phyloP scores from a whole-genome alignment of 352 stramenopile genomes.

The Globisporangium echinulatum region DNA sequence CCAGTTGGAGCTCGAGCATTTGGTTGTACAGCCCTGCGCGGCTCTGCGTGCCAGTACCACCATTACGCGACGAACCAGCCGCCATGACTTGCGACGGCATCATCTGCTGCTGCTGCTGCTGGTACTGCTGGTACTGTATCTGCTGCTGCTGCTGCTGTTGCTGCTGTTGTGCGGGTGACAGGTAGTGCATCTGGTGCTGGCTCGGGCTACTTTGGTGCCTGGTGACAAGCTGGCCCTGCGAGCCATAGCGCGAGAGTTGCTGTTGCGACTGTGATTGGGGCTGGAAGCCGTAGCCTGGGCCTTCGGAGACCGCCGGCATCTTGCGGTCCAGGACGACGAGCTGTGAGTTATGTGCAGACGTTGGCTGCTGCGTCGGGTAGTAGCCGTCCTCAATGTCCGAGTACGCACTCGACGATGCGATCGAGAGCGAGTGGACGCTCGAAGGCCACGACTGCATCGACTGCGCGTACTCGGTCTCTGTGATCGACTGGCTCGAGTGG shows the following conservation, averaged over 20 bases:
- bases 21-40: conserved; percentile 68
- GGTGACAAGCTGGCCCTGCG: conserved; percentile 9
- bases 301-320: conserved; percentile 40
- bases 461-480: conserved; percentile 51
- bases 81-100: no score
- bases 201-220: not conserved
- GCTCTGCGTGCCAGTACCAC: not conserved
- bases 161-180: conserved; percentile 8
- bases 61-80: not conserved
- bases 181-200: conserved; percentile 17
- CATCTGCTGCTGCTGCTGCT: conserved; percentile 4
- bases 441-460: conserved; percentile 56
- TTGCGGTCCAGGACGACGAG: conserved; percentile 26
- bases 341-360: conserved; percentile 10
- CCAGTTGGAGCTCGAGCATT: conserved; percentile 69
- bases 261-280: conserved; percentile 4
- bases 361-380: conserved; percentile 11
- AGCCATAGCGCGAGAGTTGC: conserved; percentile 9
- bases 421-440: conserved; percentile 18
- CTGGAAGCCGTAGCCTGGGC: conserved; percentile 11
- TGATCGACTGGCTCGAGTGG: conserved; percentile 21
- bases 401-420: conserved; percentile 28
- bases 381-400: conserved; percentile 47
- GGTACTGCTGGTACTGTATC: conserved; percentile 23
- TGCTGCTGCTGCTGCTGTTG: conserved; percentile 4